These are phyloP conservation scores for Talaromyces nanjingensis DNA, from an alignment of 495 filamentous ascomycete genomes.

Conservation along the genomic window DNA sequence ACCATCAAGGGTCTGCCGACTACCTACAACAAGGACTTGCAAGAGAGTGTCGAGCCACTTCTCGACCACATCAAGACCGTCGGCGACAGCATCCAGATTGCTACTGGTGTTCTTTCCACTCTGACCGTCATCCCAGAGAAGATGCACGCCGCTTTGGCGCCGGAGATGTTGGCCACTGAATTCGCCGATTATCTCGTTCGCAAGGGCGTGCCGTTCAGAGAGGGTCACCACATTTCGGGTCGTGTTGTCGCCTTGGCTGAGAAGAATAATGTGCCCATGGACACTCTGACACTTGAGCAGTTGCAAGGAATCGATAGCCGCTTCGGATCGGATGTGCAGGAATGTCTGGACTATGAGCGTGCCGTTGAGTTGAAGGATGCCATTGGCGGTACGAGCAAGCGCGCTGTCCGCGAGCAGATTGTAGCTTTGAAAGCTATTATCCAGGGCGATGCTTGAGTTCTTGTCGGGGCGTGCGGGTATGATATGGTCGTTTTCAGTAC, in stretches of 20 bases:
- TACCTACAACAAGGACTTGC: slow-evolving; percentile 93
- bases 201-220: slow-evolving; percentile 70
- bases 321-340: slow-evolving; percentile 67
- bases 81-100: slow-evolving; percentile 77
- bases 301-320: slow-evolving; percentile 66
- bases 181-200: slow-evolving; percentile 87
- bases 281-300: slow-evolving; percentile 62
- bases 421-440: slow-evolving; percentile 49
- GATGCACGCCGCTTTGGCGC: slow-evolving; percentile 71
- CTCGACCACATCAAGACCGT: slow-evolving; percentile 86
- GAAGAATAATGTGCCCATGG: slow-evolving; percentile 63
- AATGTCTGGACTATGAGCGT: slow-evolving; percentile 76
- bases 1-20: slow-evolving; percentile 83
- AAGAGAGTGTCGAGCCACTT: slow-evolving; percentile 84
- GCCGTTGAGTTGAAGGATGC: slow-evolving; percentile 79
- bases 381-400: slow-evolving; percentile 74
- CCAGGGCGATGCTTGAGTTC: not conserved
- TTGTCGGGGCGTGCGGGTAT: not conserved
- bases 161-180: slow-evolving; percentile 74
- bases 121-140: slow-evolving; percentile 61
- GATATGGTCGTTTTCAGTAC: not conserved
- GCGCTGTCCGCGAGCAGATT: slow-evolving; percentile 72
- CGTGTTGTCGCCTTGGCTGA: slow-evolving; percentile 70
- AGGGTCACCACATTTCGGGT: slow-evolving; percentile 88
- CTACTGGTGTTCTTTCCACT: slow-evolving; percentile 66